Percentiles rank a stretch among this genome's conserved stretches.
These are phyloP conservation scores for Arachis stenosperma DNA, from an alignment of 306 rosid genomes.

Conservation along the genomic window DNA sequence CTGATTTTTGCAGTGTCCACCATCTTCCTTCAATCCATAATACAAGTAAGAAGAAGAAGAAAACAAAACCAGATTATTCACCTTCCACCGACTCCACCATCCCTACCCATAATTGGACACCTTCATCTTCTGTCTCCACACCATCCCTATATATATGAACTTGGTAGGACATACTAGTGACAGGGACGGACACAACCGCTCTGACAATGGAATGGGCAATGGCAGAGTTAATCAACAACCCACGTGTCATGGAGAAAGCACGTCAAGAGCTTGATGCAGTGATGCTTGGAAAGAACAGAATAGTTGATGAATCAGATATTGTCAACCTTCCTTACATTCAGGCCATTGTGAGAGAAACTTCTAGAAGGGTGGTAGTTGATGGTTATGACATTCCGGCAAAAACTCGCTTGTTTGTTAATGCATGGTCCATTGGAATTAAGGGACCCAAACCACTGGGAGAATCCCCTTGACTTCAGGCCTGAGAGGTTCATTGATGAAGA, in stretches of 20 bases:
- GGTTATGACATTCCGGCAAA: slow-evolving; percentile 75
- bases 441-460: slow-evolving; percentile 74
- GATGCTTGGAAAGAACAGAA: slow-evolving; percentile 51
- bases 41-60: slow-evolving; percentile 2
- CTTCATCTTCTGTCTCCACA: slow-evolving; percentile 57
- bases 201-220: slow-evolving; percentile 65
- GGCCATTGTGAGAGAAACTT: slow-evolving; percentile 73
- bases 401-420: slow-evolving; percentile 66
- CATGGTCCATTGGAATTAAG: slow-evolving; percentile 75
- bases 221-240: slow-evolving; percentile 72
- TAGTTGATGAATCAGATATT: slow-evolving; percentile 71
- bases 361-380: slow-evolving; percentile 44
- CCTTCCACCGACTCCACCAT: slow-evolving; percentile 51
- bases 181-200: slow-evolving; percentile 65
- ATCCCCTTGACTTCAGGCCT: slow-evolving; percentile 72
- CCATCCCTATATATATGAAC: slow-evolving; percentile 48
- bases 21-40: slow-evolving; percentile 22
- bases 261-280: slow-evolving; percentile 53
- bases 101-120: slow-evolving; percentile 70
- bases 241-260: slow-evolving; percentile 53
- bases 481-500: slow-evolving; percentile 61
- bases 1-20: not conserved
- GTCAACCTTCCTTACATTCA: slow-evolving; percentile 67
- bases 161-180: slow-evolving; percentile 64
- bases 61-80: slow-evolving; percentile 22